Percentiles rank a stretch among this genome's conserved stretches.
Evolutionary conservation across 108 stramenopile genomes (phyloP).

Genomic region (Cyclotella distinguenda): DNA sequence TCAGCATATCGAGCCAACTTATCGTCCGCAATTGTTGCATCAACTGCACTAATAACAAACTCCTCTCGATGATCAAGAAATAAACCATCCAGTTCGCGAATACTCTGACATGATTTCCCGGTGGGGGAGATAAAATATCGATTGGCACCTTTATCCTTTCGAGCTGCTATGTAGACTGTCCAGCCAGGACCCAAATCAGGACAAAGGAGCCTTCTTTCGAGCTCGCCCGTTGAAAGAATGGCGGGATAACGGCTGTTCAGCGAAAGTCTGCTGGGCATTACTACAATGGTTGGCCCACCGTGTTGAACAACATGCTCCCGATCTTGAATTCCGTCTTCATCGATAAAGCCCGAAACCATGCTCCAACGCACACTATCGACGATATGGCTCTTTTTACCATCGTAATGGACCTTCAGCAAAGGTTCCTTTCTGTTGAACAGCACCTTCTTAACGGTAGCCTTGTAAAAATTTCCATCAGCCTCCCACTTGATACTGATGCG

Average conservation of each 20-base stretch:
- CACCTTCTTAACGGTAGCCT: conserved; percentile 37
- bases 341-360: conserved; percentile 24
- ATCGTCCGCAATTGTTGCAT: neutral
- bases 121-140: conserved; percentile 20
- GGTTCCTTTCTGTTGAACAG: conserved; percentile 4
- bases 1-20: neutral
- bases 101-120: conserved; percentile 7
- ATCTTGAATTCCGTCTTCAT: too few relatives aligned
- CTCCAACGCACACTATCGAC: conserved; percentile 14
- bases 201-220: neutral
- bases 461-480: conserved; percentile 24
- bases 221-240: neutral
- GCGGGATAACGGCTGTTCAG: neutral
- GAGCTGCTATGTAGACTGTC: conserved; percentile 5
- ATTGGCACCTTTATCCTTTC: conserved; percentile 1
- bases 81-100: neutral
- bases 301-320: neutral
- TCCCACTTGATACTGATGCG: conserved; percentile 33
- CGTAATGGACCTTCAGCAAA: conserved; percentile 36
- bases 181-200: conserved; percentile 23
- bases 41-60: neutral
- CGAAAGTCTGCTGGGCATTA: conserved; percentile 1
- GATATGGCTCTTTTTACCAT: conserved; percentile 43
- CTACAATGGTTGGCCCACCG: neutral
- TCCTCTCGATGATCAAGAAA: neutral